Evolutionary conservation across 106 monocot genomes (phyloP), one percentile per base, ranked within the genome.

Genomic region (Allium sativum): DNA sequence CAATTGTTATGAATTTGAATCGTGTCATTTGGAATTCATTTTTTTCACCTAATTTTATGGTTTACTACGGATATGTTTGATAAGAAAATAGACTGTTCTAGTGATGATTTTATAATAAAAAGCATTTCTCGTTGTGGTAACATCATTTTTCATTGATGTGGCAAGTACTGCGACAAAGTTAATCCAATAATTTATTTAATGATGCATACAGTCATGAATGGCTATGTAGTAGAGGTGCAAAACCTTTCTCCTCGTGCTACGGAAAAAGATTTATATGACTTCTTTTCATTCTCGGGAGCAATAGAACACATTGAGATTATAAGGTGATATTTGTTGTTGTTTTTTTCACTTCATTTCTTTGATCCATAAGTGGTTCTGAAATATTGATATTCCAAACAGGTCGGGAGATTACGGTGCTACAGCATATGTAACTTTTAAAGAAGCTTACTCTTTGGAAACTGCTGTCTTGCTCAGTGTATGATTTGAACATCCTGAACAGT

Each of bases 271-370:
- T 72, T 99, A 44, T 77, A 79, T 61, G 77, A 92, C 11, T 99
- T 99, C 85, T 99, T 99, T 74, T 78, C 92, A 42, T 99, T 92
- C 68, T 92, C 85, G 62, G 98, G 98, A 18, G 69, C 73, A 48
- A 92, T 99, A 71, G 85, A 88, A 21, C 92, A 88, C 50, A 69
- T 92, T 67, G 92, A 92, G 75, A 80, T 99, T 41, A 72, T 85
- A 68, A 99, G 92, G 98, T 98, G 48, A 63, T 45, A 18, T 18
- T 44, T 40, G n/a, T 48, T 40, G 9, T 56, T 56, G n/a, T n/a
- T 21, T 41, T 51, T 50, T 7, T 18, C 21, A 52, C 17, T 3
- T n/a, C 40, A 4, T 19, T 17, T 22, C 40, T 51, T 40, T 40
- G 8, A 2, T 9, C 18, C 14, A 50, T 14, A 18, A 45, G n/a